phyloP scores from a whole-genome alignment of 2,329 filamentous ascomycete genomes.

The Pseudocercospora fijiensis region DNA sequence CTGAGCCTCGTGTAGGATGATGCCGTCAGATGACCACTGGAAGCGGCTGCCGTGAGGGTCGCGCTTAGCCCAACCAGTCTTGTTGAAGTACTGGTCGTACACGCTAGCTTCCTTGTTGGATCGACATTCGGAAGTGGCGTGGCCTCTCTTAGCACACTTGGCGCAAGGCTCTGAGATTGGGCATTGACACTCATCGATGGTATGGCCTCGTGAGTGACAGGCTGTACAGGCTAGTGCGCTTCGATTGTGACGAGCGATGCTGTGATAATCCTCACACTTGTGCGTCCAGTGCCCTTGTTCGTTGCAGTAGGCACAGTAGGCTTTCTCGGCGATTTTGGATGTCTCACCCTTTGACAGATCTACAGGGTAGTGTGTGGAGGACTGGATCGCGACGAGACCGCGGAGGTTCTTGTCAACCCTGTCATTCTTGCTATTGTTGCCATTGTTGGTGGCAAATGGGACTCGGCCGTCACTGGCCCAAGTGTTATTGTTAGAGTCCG shows the following conservation, averaged over 20 bases:
- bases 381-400: neutral
- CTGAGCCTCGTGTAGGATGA: neutral
- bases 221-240: constrained; percentile 8
- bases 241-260: neutral
- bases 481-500: neutral
- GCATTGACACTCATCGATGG: constrained; percentile 13
- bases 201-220: constrained; percentile 17
- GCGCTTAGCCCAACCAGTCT: neutral
- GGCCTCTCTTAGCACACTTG: constrained; percentile 9
- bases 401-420: neutral
- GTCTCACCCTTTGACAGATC: neutral
- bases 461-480: neutral
- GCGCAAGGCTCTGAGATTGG: constrained; percentile 9
- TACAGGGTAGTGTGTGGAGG: neutral
- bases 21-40: neutral
- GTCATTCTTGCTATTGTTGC: neutral
- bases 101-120: neutral
- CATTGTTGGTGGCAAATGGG: neutral
- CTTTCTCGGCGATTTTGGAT: neutral
- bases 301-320: constrained; percentile 18
- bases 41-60: neutral
- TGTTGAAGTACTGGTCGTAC: neutral
- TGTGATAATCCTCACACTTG: constrained; percentile 1
- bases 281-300: constrained; percentile 4
- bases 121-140: constrained; percentile 6